Conservation (phyloP, 495 filamentous ascomycete genomes). For the Penicillium robsamsonii region DNA sequence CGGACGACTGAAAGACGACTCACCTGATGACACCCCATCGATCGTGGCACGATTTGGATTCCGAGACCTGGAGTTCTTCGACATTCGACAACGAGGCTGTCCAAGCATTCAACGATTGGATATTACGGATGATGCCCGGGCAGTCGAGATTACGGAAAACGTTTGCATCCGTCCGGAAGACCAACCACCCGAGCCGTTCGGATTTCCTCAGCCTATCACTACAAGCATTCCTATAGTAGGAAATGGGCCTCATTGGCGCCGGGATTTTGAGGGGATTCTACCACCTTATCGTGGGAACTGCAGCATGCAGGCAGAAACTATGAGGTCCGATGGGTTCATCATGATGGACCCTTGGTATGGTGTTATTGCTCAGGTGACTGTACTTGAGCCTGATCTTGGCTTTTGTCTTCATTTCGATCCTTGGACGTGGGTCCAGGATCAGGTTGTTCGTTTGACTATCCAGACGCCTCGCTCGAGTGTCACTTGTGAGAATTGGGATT, state of each 20-base stretch:
- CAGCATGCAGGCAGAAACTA: conserved; percentile 28
- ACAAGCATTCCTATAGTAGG: conserved; percentile 57
- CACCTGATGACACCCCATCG: conserved; percentile 42
- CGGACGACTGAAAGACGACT: conserved; percentile 33
- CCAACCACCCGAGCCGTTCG: conserved; percentile 12
- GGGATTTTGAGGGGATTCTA: conserved; percentile 43
- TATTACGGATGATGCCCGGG: conserved; percentile 46
- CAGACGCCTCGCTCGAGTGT: conserved; percentile 38
- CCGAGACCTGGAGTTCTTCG: conserved; percentile 55
- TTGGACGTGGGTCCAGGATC: conserved; percentile 14
- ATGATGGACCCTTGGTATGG: conserved; percentile 36
- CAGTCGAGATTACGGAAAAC: conserved; percentile 51
- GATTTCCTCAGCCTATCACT: conserved; percentile 35
- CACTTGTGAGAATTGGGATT: conserved; percentile 47
- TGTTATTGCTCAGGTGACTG: conserved; percentile 53
- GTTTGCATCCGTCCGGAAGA: conserved; percentile 45
- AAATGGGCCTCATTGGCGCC: conserved; percentile 52
- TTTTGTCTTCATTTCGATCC: conserved; percentile 51
- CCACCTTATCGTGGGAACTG: conserved; percentile 39
- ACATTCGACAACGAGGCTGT: conserved; percentile 54
- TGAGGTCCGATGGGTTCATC: conserved; percentile 18
- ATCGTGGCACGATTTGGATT: conserved; percentile 57
- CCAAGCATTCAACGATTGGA: conserved; percentile 54
- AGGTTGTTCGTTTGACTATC: conserved; percentile 30
- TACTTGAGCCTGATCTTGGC: conserved; percentile 52